Evolutionary conservation across 2,329 filamentous ascomycete species (phyloP).

Genomic region (Ascochyta clinopodiicola): DNA sequence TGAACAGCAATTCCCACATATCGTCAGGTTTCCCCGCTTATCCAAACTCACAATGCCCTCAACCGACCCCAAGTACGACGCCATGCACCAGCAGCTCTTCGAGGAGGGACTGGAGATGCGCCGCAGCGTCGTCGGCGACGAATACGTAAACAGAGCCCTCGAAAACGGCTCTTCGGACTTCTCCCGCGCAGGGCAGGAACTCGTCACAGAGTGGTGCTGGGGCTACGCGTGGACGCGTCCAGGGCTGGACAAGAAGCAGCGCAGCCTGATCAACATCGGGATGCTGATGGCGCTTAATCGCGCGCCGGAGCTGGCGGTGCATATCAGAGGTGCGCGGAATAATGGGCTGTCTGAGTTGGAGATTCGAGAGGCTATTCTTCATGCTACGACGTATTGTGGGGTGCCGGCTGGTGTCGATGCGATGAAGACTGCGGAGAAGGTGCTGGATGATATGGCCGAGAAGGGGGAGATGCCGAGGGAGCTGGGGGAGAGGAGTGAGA

Average conservation of each 20-base stretch:
- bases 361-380: slow-evolving; percentile 65
- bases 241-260: slow-evolving; percentile 66
- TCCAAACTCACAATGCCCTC: slow-evolving; percentile 39
- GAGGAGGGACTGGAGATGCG: slow-evolving; percentile 67
- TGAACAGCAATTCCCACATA: no score
- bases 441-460: slow-evolving; percentile 59
- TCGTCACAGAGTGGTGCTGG: slow-evolving; percentile 70
- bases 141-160: slow-evolving; percentile 65
- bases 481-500: slow-evolving; percentile 39
- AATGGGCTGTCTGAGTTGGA: slow-evolving; percentile 68
- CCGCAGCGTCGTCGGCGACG: slow-evolving; percentile 65
- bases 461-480: slow-evolving; percentile 51
- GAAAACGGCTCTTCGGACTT: slow-evolving; percentile 65
- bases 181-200: slow-evolving; percentile 65
- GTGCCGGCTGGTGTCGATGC: slow-evolving; percentile 63
- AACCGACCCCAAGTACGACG: slow-evolving; percentile 50
- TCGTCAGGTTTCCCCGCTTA: background rate
- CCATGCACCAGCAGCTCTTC: slow-evolving; percentile 63
- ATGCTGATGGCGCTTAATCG: slow-evolving; percentile 70
- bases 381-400: slow-evolving; percentile 60
- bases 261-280: slow-evolving; percentile 68
- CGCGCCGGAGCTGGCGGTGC: slow-evolving; percentile 64
- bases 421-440: slow-evolving; percentile 59
- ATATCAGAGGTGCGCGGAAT: slow-evolving; percentile 67
- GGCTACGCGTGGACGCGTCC: slow-evolving; percentile 69